Base-by-base conservation (phyloP, 2,329 filamentous ascomycete genomes). In the Aureobasidium pullulans region DNA sequence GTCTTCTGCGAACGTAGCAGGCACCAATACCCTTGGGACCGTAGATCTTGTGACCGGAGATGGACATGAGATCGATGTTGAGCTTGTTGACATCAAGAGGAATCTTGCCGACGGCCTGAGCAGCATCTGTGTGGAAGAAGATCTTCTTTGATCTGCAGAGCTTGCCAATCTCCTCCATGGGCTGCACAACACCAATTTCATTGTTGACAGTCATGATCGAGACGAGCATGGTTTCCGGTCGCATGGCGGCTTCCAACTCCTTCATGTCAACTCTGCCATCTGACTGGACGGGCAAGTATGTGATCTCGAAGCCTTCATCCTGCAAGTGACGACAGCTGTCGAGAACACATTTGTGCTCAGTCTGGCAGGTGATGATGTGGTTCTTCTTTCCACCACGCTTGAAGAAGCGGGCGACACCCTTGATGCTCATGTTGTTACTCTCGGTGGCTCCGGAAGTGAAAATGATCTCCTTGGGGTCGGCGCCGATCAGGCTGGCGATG, bases 201-300 rank as follows among this genome's bases (percentile, higher is more conserved):
- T 99, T 99, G 80, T 99, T 99, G 69, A 99, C 94, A 0, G 94
- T 86, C 94, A 99, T 99, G 74, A 99, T 89, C 71, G 92, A 96
- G 74, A 97, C 92, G 32, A 99, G 78, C 44, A 85, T 86, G 13
- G 94, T 99, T 62, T 97, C 92, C 0, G 92, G 92, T 62, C 89
- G 85, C 63, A 99, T 95, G 28, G 93, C 90, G 23, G 86, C 88
- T 76, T 95, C 88, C 32, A 99, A 83, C 66, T 94, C 84, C 43
- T 88, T 82, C 79, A 99, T 83, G 65, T 87, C 83, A 68, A 99
- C 80, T 65, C 97, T 77, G n/a, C 94, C 94, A 65, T 90, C 93
- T 69, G 76, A 83, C 75, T 92, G 83, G 5, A 99, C 94, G 3
- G 94, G 91, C 48, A 99, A 81, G 69, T 99, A 99, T n/a, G 94